Evolutionary conservation across 495 filamentous ascomycete genomes (phyloP).

Genomic region (Penicillium salamii): DNA sequence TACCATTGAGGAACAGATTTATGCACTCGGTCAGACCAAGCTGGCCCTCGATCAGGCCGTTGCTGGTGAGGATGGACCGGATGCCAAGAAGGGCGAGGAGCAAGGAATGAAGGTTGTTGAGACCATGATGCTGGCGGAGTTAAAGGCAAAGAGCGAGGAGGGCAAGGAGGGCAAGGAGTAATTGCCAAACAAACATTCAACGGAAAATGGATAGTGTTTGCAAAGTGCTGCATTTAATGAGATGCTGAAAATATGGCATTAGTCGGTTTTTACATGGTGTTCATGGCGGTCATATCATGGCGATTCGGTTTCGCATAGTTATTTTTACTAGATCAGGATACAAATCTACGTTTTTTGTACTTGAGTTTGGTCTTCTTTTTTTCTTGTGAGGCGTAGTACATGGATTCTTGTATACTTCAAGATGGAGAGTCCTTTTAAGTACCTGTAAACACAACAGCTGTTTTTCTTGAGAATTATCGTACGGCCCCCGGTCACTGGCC

Average conservation of each 20-base stretch:
- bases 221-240: neutral
- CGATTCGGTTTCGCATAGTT: neutral
- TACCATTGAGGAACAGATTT: conserved; percentile 92
- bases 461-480: no score
- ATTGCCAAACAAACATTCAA: no score
- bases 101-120: conserved; percentile 60
- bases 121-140: conserved; percentile 54
- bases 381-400: no score
- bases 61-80: conserved; percentile 54
- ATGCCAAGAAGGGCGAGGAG: conserved; percentile 51
- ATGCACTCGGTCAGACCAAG: conserved; percentile 85
- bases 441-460: no score
- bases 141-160: conserved; percentile 28
- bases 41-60: conserved; percentile 87
- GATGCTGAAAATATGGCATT: neutral
- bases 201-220: no score
- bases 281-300: conserved; percentile 2
- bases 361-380: no score
- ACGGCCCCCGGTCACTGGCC: no score
- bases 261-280: conserved; percentile 3
- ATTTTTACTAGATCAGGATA: conserved; percentile 1
- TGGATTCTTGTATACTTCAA: no score
- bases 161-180: conserved; percentile 4
- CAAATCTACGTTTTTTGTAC: neutral
- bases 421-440: no score